A percentile compares a stretch with the other conserved stretches of the same genome.
These are phyloP conservation scores for Vachellia pachyceras DNA, from an alignment of 306 rosid genomes.

Conservation along the genomic window DNA sequence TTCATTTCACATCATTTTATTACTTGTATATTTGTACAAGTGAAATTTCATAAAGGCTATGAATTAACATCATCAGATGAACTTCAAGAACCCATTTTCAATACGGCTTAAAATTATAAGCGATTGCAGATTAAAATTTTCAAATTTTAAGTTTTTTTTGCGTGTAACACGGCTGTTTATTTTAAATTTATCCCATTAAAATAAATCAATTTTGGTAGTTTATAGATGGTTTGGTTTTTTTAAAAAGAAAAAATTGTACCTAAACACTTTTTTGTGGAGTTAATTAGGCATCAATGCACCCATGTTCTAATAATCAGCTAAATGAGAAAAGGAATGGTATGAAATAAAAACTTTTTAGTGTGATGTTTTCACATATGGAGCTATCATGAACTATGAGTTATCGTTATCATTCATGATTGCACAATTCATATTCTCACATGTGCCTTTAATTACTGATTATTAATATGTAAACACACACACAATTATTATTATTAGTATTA, in stretches of 20 bases:
- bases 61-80: no score
- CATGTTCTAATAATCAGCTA: constrained; percentile 49
- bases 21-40: no score
- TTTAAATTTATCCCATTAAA: neutral
- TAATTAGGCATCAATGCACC: neutral
- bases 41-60: no score
- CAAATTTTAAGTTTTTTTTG: no score
- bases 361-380: constrained; percentile 32
- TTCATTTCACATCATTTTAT: no score
- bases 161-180: neutral
- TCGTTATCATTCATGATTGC: constrained; percentile 51
- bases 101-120: no score
- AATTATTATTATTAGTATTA: neutral
- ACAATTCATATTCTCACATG: constrained; percentile 52
- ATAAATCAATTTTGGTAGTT: neutral
- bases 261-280: neutral
- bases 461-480: neutral
- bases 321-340: constrained; percentile 42
- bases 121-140: no score
- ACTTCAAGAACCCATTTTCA: no score
- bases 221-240: neutral
- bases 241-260: neutral
- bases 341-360: neutral
- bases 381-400: constrained; percentile 37
- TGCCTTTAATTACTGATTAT: constrained; percentile 37